These are phyloP conservation scores for Candida nitratophila DNA, from an alignment of 805 yeast species.

Conservation along the genomic window DNA sequence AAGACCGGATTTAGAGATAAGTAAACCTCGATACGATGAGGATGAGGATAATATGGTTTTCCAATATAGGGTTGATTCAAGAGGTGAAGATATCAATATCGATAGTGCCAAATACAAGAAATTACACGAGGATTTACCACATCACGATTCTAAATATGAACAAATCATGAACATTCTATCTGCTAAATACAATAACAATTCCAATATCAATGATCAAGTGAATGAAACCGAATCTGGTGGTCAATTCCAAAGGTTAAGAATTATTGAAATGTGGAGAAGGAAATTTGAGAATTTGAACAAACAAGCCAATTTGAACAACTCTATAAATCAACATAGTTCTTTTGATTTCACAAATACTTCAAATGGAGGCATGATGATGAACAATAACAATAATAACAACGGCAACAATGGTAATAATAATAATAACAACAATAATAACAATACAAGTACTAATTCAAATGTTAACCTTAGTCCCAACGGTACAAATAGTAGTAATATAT, in stretches of 20 bases:
- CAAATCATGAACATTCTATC: constrained; percentile 74
- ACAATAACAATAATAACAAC: constrained; percentile 3
- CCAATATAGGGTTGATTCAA: constrained; percentile 32
- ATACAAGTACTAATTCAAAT: not conserved
- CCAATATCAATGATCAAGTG: constrained; percentile 25
- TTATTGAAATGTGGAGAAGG: constrained; percentile 79
- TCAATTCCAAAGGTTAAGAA: constrained; percentile 81
- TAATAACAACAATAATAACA: not conserved
- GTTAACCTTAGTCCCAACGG: too few species aligned
- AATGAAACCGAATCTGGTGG: constrained; percentile 24
- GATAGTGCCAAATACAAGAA: constrained; percentile 23
- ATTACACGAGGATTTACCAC: constrained; percentile 64
- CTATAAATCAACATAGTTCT: constrained; percentile 11
- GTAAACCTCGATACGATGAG: constrained; percentile 32
- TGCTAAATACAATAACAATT: constrained; percentile 35
- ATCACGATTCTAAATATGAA: constrained; percentile 81
- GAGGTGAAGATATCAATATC: constrained; percentile 16
- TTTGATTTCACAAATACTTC: not conserved
- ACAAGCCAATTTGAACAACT: constrained; percentile 19
- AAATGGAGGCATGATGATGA: not conserved
- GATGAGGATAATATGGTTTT: constrained; percentile 25
- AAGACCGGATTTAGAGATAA: constrained; percentile 34
- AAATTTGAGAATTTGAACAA: constrained; percentile 50
- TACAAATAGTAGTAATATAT: constrained; percentile 15
- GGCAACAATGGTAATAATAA: not conserved